phyloP scores from a whole-genome alignment of 179 eudicot genomes.

The Heliamphora ciliata region DNA sequence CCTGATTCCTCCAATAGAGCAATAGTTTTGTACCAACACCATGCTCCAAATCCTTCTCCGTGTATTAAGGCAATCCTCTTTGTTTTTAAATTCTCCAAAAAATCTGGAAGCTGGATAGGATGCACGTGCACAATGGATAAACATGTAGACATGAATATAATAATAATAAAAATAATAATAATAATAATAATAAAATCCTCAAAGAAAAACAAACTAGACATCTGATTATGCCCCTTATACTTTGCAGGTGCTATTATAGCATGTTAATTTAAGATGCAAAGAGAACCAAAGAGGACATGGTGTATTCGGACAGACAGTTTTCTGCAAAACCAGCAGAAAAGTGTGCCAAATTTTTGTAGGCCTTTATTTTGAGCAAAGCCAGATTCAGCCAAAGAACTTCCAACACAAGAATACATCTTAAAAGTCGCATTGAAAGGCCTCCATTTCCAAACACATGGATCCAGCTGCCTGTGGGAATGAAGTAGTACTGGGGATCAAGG shows the following conservation, averaged over 20 bases:
- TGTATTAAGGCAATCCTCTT: conserved; percentile 66
- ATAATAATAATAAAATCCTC: neutral
- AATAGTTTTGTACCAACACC: conserved; percentile 99
- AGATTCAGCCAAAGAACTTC: neutral
- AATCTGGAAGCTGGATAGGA: conserved; percentile 48
- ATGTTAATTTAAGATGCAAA: neutral
- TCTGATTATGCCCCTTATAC: neutral
- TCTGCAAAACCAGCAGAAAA: neutral
- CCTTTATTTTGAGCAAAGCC: neutral
- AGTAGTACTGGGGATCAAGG: neutral
- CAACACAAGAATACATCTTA: neutral
- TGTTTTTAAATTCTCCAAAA: conserved; percentile 61
- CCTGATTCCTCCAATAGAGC: conserved; percentile 82
- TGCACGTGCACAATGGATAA: neutral
- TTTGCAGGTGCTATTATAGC: no score
- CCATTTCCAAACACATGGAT: neutral
- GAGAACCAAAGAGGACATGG: neutral
- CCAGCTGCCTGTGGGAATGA: neutral
- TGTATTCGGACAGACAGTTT: neutral
- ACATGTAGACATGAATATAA: neutral
- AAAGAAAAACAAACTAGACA: neutral
- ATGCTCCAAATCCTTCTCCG: conserved; percentile 98
- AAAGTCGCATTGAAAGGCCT: neutral
- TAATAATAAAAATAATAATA: no score
- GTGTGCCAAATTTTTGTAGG: neutral